These are phyloP conservation scores for Pestalotiopsis sp. DNA, from an alignment of 2,329 filamentous ascomycete species.

Conservation along the genomic window DNA sequence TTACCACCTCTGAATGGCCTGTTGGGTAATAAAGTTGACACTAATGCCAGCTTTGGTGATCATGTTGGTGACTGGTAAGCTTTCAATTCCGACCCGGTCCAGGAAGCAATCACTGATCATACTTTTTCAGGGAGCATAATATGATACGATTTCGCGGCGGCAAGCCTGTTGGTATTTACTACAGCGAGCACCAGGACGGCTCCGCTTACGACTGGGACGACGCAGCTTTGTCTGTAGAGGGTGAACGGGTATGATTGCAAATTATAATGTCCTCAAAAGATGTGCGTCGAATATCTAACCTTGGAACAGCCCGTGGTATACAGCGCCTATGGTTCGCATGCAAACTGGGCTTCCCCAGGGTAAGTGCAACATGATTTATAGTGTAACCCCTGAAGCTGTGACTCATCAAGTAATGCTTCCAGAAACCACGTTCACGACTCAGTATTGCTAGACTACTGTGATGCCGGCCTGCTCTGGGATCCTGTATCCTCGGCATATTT, in stretches of 20 bases:
- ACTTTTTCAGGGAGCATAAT: neutral
- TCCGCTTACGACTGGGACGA: slow-evolving; percentile 5
- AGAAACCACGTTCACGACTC: slow-evolving; percentile 4
- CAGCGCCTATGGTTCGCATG: slow-evolving; percentile 7
- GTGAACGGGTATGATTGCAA: neutral
- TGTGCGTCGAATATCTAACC: neutral
- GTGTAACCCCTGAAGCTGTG: neutral
- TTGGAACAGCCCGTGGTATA: neutral
- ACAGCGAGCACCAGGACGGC: slow-evolving; percentile 1
- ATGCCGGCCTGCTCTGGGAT: neutral
- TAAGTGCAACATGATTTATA: neutral
- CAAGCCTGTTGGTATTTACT: slow-evolving; percentile 5
- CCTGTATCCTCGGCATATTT: slow-evolving; percentile 5
- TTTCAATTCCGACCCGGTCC: no score
- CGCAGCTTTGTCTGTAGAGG: neutral
- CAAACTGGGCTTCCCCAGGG: neutral
- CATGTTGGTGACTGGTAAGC: slow-evolving; percentile 9
- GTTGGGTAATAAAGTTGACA: neutral
- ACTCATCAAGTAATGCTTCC: neutral
- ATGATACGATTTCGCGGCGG: slow-evolving; percentile 3
- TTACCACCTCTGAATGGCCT: neutral
- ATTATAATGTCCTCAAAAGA: neutral
- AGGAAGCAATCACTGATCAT: neutral
- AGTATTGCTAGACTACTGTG: neutral
- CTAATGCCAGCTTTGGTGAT: neutral